Base-by-base conservation (phyloP, 495 filamentous ascomycete genomes). In the Aspergillus conjunctus region DNA sequence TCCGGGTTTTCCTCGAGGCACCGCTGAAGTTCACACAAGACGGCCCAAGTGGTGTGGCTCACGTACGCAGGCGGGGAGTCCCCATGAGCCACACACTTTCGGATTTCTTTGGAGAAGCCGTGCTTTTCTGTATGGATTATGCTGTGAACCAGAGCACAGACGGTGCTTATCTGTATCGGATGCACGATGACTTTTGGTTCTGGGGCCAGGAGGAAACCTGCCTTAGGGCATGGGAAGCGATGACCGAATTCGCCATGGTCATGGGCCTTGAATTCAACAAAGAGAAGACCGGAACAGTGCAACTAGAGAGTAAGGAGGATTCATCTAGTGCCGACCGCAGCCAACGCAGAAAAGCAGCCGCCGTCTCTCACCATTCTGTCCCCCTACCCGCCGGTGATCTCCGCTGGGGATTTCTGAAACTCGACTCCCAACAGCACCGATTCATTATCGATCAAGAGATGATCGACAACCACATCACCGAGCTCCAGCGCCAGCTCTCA, bases 161-260 rank as follows among this genome's bases (percentile, higher is more conserved):
- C 7, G 77, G 77, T 1, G 69, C 74, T 7, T 74, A 81, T 33
- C 69, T 89, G 14, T 87, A 86, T 61, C 84, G 87, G 7, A 75
- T 88, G 37, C 81, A 87, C 58, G 87, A 89, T 63, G 87, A 89
- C 64, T 83, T 89, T 60, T 89, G 87, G 87, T 81, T 89, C 61
- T 89, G 86, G 86, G 79, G 80, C 22, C 70, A 81, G 7, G 80
- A 84, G 30, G 59, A 76, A 5, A 77, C 71, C 7, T 85, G 83
- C 46, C 77, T 77, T 34, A 81, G 76, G 49, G 87, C 83, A 1
- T 90, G 87, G 87, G 60, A 68, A 18, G 73, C 81, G 2, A 83
- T 89, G 68, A 77, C 74, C 1, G 62, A 76, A 1, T 89, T 87
- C 54, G 70, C 78, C 21, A 68, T 79, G 11, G 73, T 78, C 0